These are phyloP conservation scores for Gremmenia infestans DNA, from an alignment of 2,329 filamentous ascomycete species.

Conservation along the genomic window DNA sequence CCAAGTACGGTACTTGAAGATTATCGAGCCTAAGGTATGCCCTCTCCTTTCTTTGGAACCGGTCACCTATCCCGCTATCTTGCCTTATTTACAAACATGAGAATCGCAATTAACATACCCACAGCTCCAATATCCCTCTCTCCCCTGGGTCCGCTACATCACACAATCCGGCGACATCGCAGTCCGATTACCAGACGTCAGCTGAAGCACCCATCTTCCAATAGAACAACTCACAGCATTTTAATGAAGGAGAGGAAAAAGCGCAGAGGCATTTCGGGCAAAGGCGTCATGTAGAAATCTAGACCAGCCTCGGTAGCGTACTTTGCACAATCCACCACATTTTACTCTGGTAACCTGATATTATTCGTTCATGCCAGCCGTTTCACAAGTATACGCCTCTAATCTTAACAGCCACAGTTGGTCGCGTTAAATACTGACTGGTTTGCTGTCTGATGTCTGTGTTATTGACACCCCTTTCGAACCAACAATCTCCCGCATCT, in stretches of 20 bases:
- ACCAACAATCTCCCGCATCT: no score
- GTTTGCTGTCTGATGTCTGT: no score
- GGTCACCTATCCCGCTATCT: background rate
- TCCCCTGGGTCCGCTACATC: constrained; percentile 98
- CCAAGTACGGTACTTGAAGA: constrained; percentile 97
- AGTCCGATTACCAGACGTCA: constrained; percentile 77
- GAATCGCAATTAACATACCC: constrained; percentile 4
- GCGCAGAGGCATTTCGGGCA: background rate
- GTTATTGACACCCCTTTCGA: no score
- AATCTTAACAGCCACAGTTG: no score
- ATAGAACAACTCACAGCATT: background rate
- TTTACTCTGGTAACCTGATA: background rate
- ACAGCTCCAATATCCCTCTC: constrained; percentile 93
- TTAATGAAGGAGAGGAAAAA: background rate
- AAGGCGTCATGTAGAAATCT: background rate
- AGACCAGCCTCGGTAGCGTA: background rate
- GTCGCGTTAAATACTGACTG: no score
- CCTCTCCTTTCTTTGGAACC: background rate
- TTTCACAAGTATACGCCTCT: no score
- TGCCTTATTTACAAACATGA: background rate
- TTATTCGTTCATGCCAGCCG: background rate
- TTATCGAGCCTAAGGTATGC: constrained; percentile 95
- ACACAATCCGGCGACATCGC: constrained; percentile 97
- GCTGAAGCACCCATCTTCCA: constrained; percentile 6
- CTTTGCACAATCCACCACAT: background rate